A percentile compares a stretch with the other conserved stretches of the same genome.
These are phyloP conservation scores for Rubus parviflorus DNA, from an alignment of 306 rosid species.

Conservation along the genomic window DNA sequence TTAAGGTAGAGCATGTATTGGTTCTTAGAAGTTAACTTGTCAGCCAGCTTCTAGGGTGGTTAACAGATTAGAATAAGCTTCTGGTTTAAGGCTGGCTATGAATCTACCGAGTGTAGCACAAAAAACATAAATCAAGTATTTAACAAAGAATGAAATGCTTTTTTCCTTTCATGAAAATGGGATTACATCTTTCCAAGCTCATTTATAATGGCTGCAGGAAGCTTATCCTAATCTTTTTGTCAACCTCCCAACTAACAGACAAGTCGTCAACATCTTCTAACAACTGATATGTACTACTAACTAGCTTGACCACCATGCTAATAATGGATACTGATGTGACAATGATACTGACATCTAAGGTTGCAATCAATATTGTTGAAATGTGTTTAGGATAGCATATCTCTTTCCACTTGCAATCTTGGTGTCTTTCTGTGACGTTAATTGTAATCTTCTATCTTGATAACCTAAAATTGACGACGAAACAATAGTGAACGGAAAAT, in stretches of 20 bases:
- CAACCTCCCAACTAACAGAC: neutral
- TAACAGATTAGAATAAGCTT: neutral
- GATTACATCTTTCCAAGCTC: neutral
- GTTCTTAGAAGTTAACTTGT: neutral
- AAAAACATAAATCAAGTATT: neutral
- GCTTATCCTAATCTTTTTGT: neutral
- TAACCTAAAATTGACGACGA: neutral
- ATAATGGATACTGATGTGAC: neutral
- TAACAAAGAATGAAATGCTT: neutral
- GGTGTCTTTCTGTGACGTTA: neutral
- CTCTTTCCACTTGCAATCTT: neutral
- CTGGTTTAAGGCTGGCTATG: neutral
- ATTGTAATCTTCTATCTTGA: neutral
- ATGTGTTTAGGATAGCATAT: neutral
- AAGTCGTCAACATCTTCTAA: neutral
- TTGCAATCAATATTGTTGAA: neutral
- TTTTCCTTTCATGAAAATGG: neutral
- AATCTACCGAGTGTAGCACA: neutral
- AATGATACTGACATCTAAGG: neutral
- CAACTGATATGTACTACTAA: neutral
- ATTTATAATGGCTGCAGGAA: constrained; percentile 1
- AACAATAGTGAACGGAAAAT: neutral
- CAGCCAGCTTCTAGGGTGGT: neutral
- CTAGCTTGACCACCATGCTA: neutral
- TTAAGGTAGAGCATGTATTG: neutral